phyloP scores from a whole-genome alignment of 83 land plant species.

The Diphasiastrum complanatum region DNA sequence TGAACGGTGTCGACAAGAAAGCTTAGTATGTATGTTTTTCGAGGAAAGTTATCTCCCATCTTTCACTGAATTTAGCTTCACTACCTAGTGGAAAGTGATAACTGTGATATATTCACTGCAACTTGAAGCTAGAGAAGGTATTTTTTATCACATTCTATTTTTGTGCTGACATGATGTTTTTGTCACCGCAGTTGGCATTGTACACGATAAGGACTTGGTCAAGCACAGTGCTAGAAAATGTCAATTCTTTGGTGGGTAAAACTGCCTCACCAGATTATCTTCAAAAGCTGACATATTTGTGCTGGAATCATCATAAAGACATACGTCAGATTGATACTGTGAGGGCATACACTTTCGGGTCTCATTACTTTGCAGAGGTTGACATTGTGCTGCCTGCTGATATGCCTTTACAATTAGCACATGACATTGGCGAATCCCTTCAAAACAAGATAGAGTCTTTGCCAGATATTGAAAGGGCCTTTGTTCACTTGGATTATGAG shows the following conservation, averaged over 20 bases:
- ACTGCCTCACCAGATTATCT: constrained; percentile 71
- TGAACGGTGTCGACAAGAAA: too few relatives aligned
- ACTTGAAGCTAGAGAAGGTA: neutral
- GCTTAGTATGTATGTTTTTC: too few relatives aligned
- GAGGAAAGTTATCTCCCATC: too few relatives aligned
- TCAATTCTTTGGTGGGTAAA: constrained; percentile 44
- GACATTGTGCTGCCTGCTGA: constrained; percentile 64
- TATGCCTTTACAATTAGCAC: constrained; percentile 57
- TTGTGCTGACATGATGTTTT: neutral
- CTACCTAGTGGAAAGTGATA: neutral
- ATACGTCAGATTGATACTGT: constrained; percentile 75
- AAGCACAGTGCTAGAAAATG: constrained; percentile 58
- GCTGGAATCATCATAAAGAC: constrained; percentile 65
- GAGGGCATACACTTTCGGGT: constrained; percentile 61
- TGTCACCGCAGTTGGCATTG: constrained; percentile 42
- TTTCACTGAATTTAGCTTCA: too few relatives aligned
- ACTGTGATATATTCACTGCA: neutral
- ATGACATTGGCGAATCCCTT: constrained; percentile 71
- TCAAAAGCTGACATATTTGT: constrained; percentile 56
- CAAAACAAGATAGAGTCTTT: constrained; percentile 72
- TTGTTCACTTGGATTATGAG: constrained; percentile 79
- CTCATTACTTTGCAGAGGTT: constrained; percentile 65
- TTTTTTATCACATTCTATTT: neutral
- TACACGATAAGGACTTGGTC: constrained; percentile 62
- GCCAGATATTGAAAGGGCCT: constrained; percentile 67